Evolutionary conservation across 1,139 yeast species (phyloP), one percentile per base, ranked within the genome.

Genomic region (Hemisphaericaspora xylanilytica): DNA sequence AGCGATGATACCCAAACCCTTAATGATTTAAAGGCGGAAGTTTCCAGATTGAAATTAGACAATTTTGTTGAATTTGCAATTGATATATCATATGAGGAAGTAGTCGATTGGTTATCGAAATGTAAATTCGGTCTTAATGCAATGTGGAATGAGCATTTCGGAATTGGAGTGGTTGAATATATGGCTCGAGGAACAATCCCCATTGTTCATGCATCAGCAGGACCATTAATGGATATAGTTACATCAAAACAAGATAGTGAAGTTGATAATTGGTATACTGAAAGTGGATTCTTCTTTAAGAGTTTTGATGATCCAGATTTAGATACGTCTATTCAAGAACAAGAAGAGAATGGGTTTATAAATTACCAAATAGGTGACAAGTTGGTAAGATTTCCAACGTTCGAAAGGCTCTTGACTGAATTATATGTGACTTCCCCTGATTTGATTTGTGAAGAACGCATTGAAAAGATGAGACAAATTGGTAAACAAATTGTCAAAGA

Each of bases 111-210:
- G 46, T 67, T 94, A 33, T 55, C 69, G n/a, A 63, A 61, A 7
- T 78, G 90, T 2, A 78, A 81, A 28, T 81, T 78, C 51, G 98
- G 98, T 3, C 70, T 92, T 35, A 90, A 94, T 55, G 92, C 96
- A 20, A 94, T 94, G 99, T 94, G 98, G 98, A 92, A 94, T 61
- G 99, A 94, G 65, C 99, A 94, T 65, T 94, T 94, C 58, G 99
- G 99, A 14, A 94, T 94, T 55, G 95, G 96, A 2, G 94, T 92
- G 6, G 98, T 92, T 7, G 99, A 94, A 61, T 90, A 90, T 56
- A 72, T 86, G 67, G 83, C 94, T 2, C 78, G 87, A 39, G 97
- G 97, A 0, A 74, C 85, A 15, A 78, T 92, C 14, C 97, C 98
- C 1, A 67, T 94, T 3, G 92, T 81, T 3, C 98, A 94, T 62